A percentile compares a stretch with the other conserved stretches of the same genome.
Evolutionary conservation across 306 rosid genomes (phyloP).

Genomic region (Crataegus laevigata): DNA sequence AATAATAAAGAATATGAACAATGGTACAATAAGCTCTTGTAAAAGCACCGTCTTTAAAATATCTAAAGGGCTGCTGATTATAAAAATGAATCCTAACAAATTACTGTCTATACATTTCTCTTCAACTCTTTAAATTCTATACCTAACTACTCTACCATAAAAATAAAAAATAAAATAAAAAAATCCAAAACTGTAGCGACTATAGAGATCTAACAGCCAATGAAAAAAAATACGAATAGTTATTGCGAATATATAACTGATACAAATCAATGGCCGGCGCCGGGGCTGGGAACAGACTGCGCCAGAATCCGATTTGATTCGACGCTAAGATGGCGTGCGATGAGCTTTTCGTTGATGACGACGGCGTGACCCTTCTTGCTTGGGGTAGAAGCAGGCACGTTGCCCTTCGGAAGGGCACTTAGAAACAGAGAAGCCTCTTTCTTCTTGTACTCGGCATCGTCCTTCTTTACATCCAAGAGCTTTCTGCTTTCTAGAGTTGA

Average conservation of each 20-base stretch:
- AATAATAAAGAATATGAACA: not conserved
- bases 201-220: not conserved
- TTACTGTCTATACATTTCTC: slow-evolving; percentile 21
- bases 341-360: slow-evolving; percentile 51
- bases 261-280: slow-evolving; percentile 53
- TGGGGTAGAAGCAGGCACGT: slow-evolving; percentile 59
- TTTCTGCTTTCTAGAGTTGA: slow-evolving; percentile 43
- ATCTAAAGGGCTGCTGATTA: slow-evolving; percentile 4
- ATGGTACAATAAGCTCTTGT: not conserved
- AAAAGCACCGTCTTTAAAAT: not conserved
- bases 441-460: not conserved
- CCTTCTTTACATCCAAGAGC: slow-evolving; percentile 19
- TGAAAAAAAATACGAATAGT: slow-evolving; percentile 2
- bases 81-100: slow-evolving; percentile 12
- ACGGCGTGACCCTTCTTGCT: slow-evolving; percentile 60
- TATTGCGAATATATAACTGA: not conserved
- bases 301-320: slow-evolving; percentile 29
- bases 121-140: not conserved
- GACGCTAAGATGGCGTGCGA: slow-evolving; percentile 49
- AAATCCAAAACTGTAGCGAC: slow-evolving; percentile 14
- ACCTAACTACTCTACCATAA: not conserved
- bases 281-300: slow-evolving; percentile 81
- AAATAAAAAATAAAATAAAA: not conserved
- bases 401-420: slow-evolving; percentile 72
- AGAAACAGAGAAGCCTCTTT: slow-evolving; percentile 31